These are phyloP conservation scores for Sporothrix sp. DNA, from an alignment of 2,329 filamentous ascomycete genomes.

Conservation along the genomic window DNA sequence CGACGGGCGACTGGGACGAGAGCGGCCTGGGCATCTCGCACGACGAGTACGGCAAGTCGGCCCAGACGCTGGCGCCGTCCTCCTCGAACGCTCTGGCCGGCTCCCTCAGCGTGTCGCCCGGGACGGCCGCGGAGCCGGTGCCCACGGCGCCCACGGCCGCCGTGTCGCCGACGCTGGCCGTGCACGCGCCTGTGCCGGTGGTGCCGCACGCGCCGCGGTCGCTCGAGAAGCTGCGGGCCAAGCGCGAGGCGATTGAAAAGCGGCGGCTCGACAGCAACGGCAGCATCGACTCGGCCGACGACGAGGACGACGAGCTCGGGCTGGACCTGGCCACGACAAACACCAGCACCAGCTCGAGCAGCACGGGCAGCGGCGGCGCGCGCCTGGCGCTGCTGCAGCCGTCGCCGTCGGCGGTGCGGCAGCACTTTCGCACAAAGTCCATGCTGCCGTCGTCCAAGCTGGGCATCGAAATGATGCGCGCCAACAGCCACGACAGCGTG, in stretches of 20 bases:
- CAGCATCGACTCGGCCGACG: constrained; percentile 75
- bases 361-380: constrained; percentile 28
- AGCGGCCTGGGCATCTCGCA: constrained; percentile 70
- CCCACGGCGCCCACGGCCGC: constrained; percentile 38
- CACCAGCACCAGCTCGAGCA: constrained; percentile 13
- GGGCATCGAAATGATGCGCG: constrained; percentile 95
- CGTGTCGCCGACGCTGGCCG: constrained; percentile 52
- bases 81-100: too few relatives aligned
- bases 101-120: too few relatives aligned
- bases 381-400: background rate
- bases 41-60: constrained; percentile 33
- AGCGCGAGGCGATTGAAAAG: constrained; percentile 66
- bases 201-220: constrained; percentile 47
- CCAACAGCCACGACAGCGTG: constrained; percentile 84
- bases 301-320: constrained; percentile 87
- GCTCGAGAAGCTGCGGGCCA: constrained; percentile 62
- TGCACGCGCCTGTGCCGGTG: constrained; percentile 35
- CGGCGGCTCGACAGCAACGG: constrained; percentile 53
- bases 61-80: background rate
- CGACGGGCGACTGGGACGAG: constrained; percentile 69
- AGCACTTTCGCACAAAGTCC: constrained; percentile 44
- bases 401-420: constrained; percentile 7
- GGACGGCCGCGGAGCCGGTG: too few relatives aligned
- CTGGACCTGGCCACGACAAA: constrained; percentile 23
- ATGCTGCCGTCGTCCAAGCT: constrained; percentile 73